phyloP scores from a whole-genome alignment of 768 basidiomycete species.

The Hypholoma fasciculare region DNA sequence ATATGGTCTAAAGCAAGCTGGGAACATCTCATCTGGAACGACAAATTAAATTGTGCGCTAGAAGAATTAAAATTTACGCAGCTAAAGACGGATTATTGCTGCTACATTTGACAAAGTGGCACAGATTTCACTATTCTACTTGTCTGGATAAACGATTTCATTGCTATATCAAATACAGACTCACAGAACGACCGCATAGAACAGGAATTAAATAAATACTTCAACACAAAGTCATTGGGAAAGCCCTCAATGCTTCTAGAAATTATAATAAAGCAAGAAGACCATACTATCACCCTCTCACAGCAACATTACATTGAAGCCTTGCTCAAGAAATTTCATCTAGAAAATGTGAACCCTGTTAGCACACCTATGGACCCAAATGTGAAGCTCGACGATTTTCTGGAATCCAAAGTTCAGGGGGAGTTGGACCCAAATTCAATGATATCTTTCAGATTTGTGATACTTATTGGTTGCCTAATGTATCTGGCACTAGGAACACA shows the following conservation, averaged over 20 bases:
- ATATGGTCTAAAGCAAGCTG: slow-evolving; percentile 38
- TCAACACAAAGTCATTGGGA: slow-evolving; percentile 30
- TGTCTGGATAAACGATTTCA: slow-evolving; percentile 35
- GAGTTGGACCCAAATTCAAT: slow-evolving; percentile 19
- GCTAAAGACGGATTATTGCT: slow-evolving; percentile 19
- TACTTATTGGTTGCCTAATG: slow-evolving; percentile 18
- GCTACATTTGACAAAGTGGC: slow-evolving; percentile 14
- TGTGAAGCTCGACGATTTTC: slow-evolving; percentile 13
- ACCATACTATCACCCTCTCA: slow-evolving; percentile 22
- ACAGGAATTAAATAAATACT: slow-evolving; percentile 20
- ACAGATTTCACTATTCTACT: slow-evolving; percentile 15
- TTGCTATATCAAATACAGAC: slow-evolving; percentile 20
- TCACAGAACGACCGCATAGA: slow-evolving; percentile 15
- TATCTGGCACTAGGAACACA: slow-evolving; percentile 14
- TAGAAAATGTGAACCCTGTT: slow-evolving; percentile 22
- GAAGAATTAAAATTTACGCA: slow-evolving; percentile 16
- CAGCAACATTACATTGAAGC: slow-evolving; percentile 28
- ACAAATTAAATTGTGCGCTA: slow-evolving; percentile 17
- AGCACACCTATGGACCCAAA: slow-evolving; percentile 24
- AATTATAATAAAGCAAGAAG: slow-evolving; percentile 25
- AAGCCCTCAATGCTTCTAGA: slow-evolving; percentile 29
- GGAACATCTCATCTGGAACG: slow-evolving; percentile 22
- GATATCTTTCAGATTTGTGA: slow-evolving; percentile 4
- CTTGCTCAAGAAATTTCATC: slow-evolving; percentile 22
- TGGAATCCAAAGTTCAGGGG: neutral